Conservation (phyloP, 768 basidiomycete genomes). For the Tremella fuciformis region DNA sequence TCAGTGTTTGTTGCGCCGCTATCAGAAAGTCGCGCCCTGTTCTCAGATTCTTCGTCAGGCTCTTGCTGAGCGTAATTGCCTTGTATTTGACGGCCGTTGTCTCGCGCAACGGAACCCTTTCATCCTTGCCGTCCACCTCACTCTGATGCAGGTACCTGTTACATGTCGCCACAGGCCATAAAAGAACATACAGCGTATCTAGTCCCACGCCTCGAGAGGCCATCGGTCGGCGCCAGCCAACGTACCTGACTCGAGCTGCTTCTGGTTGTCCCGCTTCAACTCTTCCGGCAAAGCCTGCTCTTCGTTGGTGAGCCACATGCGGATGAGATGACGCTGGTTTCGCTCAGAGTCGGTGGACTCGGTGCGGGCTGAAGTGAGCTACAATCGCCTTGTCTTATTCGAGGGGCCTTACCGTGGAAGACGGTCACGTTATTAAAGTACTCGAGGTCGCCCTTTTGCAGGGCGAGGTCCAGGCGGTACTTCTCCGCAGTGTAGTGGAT, state of each 20-base stretch:
- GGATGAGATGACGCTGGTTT: constrained; percentile 23
- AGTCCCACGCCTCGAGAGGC: constrained; percentile 29
- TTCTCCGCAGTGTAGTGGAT: constrained; percentile 34
- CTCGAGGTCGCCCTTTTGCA: constrained; percentile 32
- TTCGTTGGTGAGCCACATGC: constrained; percentile 23
- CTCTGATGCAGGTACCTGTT: too few relatives aligned
- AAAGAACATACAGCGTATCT: too few relatives aligned
- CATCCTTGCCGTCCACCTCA: too few relatives aligned
- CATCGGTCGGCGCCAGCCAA: constrained; percentile 4
- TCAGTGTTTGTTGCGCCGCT: too few relatives aligned
- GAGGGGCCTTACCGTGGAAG: constrained; percentile 19
- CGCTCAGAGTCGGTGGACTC: constrained; percentile 23
- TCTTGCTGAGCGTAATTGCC: too few relatives aligned
- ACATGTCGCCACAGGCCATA: too few relatives aligned
- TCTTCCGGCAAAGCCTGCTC: constrained; percentile 18
- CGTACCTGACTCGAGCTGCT: not conserved
- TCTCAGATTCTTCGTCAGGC: too few relatives aligned
- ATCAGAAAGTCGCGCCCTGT: too few relatives aligned
- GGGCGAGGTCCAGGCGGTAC: constrained; percentile 26
- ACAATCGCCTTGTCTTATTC: not conserved
- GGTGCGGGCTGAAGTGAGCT: constrained; percentile 16
- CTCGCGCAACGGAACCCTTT: too few relatives aligned
- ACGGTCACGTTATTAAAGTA: constrained; percentile 33
- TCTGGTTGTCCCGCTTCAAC: not conserved
- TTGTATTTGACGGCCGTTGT: too few relatives aligned